Base-by-base conservation (phyloP, 2,329 filamentous ascomycete genomes). In the Penicillium sp. region DNA sequence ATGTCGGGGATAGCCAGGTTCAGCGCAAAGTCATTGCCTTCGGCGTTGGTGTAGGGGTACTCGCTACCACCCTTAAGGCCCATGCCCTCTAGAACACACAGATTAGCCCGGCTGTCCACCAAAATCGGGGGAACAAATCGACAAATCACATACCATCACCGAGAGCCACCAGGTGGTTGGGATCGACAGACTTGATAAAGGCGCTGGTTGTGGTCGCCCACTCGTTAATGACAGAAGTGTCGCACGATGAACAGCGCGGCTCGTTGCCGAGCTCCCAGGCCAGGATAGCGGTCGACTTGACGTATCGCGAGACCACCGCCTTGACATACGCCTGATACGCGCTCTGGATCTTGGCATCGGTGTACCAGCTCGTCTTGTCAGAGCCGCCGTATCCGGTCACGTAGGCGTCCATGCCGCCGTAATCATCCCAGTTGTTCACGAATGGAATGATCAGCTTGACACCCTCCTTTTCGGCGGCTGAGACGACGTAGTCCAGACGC, bases 251-350 rank as follows among this genome's bases (percentile, higher is more conserved):
- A 76, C 88, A 90, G 64, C 88, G 81, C 17, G 88, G 85, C 74
- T 91, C 88, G 67, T 91, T 91, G 61, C 81, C 85, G 2, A 91
- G 78, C 68, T 91, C 88, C 88, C 88, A 91, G 0, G 87, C 86
- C 65, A 90, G 85, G 53, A 91, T 82, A 0, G 88, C 83, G 0
- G 84, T 76, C 0, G 86, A 88, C 64, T 81, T 77, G 48, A 79
- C 83, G 75, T 89, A 90, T 11, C 88, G 81, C 21, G 76, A 83
- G 2, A 91, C 82, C 7, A 91, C 81, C 0, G 80, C 78, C 53
- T 83, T 78, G 69, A 90, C 83, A 70, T 90, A 91, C 49, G 78
- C 81, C 67, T 85, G 85, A 72, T 91, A 91, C 59, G 87, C 83
- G 0, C 78, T 69, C 73, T 88, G 85, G 5, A 83, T 82, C 0